A percentile compares a stretch with the other conserved stretches of the same genome.
These are phyloP conservation scores for Collybia mongolica DNA, from an alignment of 768 basidiomycete species.

Conservation along the genomic window DNA sequence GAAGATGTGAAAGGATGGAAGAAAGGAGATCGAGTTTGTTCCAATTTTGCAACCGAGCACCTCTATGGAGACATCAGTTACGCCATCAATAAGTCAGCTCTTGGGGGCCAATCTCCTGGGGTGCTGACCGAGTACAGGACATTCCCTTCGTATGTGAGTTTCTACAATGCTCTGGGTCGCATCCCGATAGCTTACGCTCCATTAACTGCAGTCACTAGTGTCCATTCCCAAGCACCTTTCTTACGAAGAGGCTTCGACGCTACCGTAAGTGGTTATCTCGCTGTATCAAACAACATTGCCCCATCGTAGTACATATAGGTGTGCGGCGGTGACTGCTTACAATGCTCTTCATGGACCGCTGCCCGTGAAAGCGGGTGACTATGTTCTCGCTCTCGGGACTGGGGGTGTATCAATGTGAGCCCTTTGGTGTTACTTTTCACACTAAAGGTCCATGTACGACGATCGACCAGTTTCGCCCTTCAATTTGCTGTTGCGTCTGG, in stretches of 20 bases:
- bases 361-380: constrained; percentile 57
- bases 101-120: constrained; percentile 51
- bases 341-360: constrained; percentile 50
- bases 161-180: too few relatives aligned
- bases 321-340: constrained; percentile 65
- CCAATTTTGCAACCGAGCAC: constrained; percentile 51
- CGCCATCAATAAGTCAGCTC: constrained; percentile 29
- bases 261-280: constrained; percentile 40
- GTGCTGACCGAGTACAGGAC: constrained; percentile 53
- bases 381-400: constrained; percentile 54
- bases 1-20: constrained; percentile 45
- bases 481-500: constrained; percentile 65
- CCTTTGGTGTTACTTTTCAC: neutral
- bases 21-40: constrained; percentile 51
- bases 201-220: constrained; percentile 41
- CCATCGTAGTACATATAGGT: constrained; percentile 29
- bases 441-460: neutral
- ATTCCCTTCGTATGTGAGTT: constrained; percentile 41
- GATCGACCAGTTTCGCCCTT: constrained; percentile 41
- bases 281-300: neutral
- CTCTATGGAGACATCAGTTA: constrained; percentile 40
- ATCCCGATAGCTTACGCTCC: too few relatives aligned
- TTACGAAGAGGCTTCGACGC: constrained; percentile 63
- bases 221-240: constrained; percentile 53
- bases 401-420: constrained; percentile 55